phyloP scores from a whole-genome alignment of 257 asterid genomes.

The Rubia yunnanensis region DNA sequence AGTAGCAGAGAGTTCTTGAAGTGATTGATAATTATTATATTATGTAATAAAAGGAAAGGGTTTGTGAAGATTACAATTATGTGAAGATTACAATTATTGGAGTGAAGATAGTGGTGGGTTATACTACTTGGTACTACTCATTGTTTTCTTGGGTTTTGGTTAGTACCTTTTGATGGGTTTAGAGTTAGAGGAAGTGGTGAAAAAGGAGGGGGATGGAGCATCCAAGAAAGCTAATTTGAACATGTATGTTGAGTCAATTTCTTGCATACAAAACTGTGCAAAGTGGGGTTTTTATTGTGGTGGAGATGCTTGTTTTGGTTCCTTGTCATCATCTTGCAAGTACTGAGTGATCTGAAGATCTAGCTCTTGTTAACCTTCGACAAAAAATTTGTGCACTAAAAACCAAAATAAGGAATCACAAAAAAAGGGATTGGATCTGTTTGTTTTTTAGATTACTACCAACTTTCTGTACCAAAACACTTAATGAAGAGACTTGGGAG shows the following conservation, averaged over 20 bases:
- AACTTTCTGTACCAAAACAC: not conserved
- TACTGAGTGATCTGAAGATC: constrained; percentile 7
- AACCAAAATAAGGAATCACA: not conserved
- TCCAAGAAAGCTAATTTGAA: constrained; percentile 32
- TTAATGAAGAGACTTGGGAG: constrained; percentile 69
- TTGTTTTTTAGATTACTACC: constrained; percentile 14
- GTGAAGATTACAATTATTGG: constrained; percentile 5
- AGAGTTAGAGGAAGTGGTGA: constrained; percentile 34
- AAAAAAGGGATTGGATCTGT: constrained; percentile 11
- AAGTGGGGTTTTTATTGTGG: constrained; percentile 49
- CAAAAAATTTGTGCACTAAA: constrained; percentile 2
- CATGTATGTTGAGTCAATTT: constrained; percentile 21
- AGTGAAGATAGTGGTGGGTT: constrained; percentile 2
- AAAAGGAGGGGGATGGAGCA: constrained; percentile 37
- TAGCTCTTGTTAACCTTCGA: not conserved
- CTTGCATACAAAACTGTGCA: constrained; percentile 55
- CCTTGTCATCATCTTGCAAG: constrained; percentile 26
- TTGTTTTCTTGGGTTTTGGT: constrained; percentile 2
- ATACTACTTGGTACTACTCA: constrained; percentile 17
- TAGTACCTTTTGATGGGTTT: constrained; percentile 37
- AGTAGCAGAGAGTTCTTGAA: constrained; percentile 11
- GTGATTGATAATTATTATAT: constrained; percentile 29
- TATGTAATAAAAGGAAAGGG: constrained; percentile 24
- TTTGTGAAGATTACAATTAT: constrained; percentile 1
- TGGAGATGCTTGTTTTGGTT: constrained; percentile 25